Evolutionary conservation across 495 filamentous ascomycete species (phyloP).

Genomic region (Daldinia childiae): DNA sequence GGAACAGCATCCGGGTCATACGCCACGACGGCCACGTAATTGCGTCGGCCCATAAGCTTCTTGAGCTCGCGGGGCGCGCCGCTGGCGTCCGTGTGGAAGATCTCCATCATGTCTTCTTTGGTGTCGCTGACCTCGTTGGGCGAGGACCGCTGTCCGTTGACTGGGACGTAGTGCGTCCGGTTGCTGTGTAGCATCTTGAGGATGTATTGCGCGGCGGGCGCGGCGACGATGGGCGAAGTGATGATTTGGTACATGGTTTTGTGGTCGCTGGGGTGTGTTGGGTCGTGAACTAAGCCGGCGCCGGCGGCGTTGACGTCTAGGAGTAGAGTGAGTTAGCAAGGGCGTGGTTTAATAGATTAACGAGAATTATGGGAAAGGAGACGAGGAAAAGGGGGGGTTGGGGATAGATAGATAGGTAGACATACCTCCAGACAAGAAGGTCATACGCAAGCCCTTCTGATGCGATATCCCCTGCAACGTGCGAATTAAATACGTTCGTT

Average conservation of each 20-base stretch:
- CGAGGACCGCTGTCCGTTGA: conserved; percentile 82
- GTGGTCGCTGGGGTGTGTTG: conserved; percentile 86
- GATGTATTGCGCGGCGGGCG: conserved; percentile 82
- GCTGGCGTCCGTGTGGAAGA: conserved; percentile 90
- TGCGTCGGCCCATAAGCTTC: conserved; percentile 89
- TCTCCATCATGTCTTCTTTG: conserved; percentile 99
- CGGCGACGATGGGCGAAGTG: conserved; percentile 88
- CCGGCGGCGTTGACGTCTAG: conserved; percentile 87
- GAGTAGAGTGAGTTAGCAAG: too few species aligned
- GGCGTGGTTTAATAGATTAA: too few species aligned
- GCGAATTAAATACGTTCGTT: conserved; percentile 94
- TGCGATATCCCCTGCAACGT: conserved; percentile 94
- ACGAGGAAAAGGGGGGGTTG: neutral
- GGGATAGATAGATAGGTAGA: neutral
- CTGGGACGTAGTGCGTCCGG: conserved; percentile 88
- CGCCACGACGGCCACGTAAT: conserved; percentile 93
- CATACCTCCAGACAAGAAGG: conserved; percentile 86
- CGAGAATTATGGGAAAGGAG: neutral
- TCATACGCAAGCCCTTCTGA: conserved; percentile 94
- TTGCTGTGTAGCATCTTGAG: conserved; percentile 92
- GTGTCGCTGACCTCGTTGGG: conserved; percentile 73
- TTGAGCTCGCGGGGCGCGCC: conserved; percentile 82
- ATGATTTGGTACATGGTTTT: conserved; percentile 99
- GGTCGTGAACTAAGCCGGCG: conserved; percentile 94
- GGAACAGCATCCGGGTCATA: conserved; percentile 86